Conservation (phyloP, 1,284 basidiomycete species). For the Ganoderma leucocontextum region DNA sequence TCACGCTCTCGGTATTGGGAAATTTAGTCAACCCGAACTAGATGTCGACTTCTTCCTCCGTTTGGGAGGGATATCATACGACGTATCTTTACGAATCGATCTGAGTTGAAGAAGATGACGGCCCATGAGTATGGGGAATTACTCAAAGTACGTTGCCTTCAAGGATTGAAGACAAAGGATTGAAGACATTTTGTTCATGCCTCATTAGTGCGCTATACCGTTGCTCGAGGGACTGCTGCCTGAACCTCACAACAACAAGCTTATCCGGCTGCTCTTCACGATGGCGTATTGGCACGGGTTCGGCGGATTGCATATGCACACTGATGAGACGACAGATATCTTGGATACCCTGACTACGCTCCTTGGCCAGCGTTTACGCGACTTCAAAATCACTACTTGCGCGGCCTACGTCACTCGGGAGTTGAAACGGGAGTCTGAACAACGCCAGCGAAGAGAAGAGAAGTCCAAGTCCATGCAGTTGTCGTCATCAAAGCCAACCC, state of each 20-base stretch:
- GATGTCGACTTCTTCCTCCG: conserved; percentile 4
- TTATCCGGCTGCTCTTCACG: conserved; percentile 36
- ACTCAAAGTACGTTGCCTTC: conserved; percentile 15
- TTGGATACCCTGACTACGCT: conserved; percentile 20
- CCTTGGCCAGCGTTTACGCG: neutral
- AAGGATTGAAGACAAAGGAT: too few species aligned
- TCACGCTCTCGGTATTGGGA: neutral
- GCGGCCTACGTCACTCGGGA: neutral
- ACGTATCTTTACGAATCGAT: conserved; percentile 7
- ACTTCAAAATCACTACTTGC: neutral
- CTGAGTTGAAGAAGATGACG: conserved; percentile 30
- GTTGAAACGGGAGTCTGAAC: conserved; percentile 1
- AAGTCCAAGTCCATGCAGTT: conserved; percentile 29
- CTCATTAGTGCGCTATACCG: neutral
- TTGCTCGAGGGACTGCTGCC: neutral
- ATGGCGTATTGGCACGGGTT: conserved; percentile 40
- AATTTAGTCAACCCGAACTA: neutral
- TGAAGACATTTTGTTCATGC: neutral
- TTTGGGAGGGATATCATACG: conserved; percentile 12
- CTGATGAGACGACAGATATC: conserved; percentile 32
- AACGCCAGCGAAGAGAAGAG: neutral
- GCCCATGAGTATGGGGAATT: conserved; percentile 42
- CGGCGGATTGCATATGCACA: conserved; percentile 43
- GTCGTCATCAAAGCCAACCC: neutral
- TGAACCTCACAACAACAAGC: conserved; percentile 23